phyloP scores from a whole-genome alignment of 2,329 filamentous ascomycete species.

The Aureobasidium uvarum region DNA sequence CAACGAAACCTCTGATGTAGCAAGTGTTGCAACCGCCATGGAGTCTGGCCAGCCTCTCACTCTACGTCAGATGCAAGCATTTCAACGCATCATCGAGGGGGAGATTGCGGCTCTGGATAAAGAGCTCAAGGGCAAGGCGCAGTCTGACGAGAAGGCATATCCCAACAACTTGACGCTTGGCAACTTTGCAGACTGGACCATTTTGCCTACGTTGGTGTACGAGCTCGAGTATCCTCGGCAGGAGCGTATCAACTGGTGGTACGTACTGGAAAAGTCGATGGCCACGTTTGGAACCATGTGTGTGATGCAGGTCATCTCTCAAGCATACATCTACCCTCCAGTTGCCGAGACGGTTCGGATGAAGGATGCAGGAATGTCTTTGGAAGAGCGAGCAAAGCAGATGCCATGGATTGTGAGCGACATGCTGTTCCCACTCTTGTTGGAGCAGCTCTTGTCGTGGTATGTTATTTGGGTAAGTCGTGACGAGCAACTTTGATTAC shows the following conservation, averaged over 20 bases:
- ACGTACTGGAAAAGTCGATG: slow-evolving; percentile 68
- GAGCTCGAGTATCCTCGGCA: slow-evolving; percentile 75
- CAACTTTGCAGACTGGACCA: slow-evolving; percentile 67
- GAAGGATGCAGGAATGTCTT: slow-evolving; percentile 63
- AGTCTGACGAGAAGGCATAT: slow-evolving; percentile 54
- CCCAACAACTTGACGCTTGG: slow-evolving; percentile 65
- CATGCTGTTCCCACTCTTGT: slow-evolving; percentile 73
- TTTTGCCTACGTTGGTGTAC: slow-evolving; percentile 74
- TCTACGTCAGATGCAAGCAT: slow-evolving; percentile 60
- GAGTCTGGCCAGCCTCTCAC: slow-evolving; percentile 61
- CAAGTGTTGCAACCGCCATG: slow-evolving; percentile 61
- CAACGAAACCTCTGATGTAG: slow-evolving; percentile 56
- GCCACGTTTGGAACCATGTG: slow-evolving; percentile 71
- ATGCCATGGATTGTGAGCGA: slow-evolving; percentile 76
- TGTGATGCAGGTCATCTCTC: slow-evolving; percentile 75
- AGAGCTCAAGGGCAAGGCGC: slow-evolving; percentile 64
- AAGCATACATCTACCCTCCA: slow-evolving; percentile 74
- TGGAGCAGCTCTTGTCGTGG: slow-evolving; percentile 75
- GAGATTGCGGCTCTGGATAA: slow-evolving; percentile 64
- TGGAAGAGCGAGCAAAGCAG: slow-evolving; percentile 60
- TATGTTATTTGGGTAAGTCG: slow-evolving; percentile 79
- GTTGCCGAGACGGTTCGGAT: slow-evolving; percentile 65
- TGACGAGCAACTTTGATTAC: not conserved
- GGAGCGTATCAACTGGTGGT: slow-evolving; percentile 68
- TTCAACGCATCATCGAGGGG: slow-evolving; percentile 63